Evolutionary conservation across 2,329 filamentous ascomycete species (phyloP).

Genomic region (Colletotrichum euphorbiae): DNA sequence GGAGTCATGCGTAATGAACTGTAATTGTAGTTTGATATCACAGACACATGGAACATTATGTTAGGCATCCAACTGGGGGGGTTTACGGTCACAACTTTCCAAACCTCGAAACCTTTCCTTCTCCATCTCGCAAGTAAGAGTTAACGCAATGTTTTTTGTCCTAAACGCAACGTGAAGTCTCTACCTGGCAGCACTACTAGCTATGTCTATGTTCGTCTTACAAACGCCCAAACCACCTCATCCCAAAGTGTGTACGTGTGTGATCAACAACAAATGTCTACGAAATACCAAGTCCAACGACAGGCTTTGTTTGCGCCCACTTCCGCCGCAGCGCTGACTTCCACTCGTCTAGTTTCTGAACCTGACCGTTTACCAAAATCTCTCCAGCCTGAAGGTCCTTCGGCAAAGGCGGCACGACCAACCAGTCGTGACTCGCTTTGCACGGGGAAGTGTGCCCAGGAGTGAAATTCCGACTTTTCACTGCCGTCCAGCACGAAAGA

Average conservation of each 20-base stretch:
- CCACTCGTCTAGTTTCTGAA: conserved; percentile 52
- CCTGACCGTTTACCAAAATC: conserved; percentile 50
- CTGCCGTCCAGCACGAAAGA: conserved; percentile 46
- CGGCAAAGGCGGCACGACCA: conserved; percentile 52
- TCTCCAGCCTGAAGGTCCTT: conserved; percentile 52
- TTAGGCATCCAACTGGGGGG: too few relatives aligned
- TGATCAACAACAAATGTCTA: background rate
- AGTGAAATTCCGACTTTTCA: conserved; percentile 45
- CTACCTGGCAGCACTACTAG: too few relatives aligned
- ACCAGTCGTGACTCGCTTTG: conserved; percentile 51
- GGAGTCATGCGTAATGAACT: conserved; percentile 19
- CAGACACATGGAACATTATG: too few relatives aligned
- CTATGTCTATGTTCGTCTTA: too few relatives aligned
- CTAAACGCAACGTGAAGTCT: too few relatives aligned
- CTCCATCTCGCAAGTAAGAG: too few relatives aligned
- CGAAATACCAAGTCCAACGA: conserved; percentile 16
- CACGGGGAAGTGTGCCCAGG: conserved; percentile 45
- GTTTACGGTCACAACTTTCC: too few relatives aligned
- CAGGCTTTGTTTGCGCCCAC: conserved; percentile 28
- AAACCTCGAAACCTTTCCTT: too few relatives aligned
- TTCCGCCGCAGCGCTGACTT: conserved; percentile 48
- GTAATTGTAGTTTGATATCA: background rate
- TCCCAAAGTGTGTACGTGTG: too few relatives aligned
- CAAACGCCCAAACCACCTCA: too few relatives aligned
- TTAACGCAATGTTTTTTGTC: too few relatives aligned